Percentiles rank a stretch among this genome's conserved stretches.
Evolutionary conservation across 2,329 filamentous ascomycete species (phyloP).

Genomic region (Fusarium compactum): DNA sequence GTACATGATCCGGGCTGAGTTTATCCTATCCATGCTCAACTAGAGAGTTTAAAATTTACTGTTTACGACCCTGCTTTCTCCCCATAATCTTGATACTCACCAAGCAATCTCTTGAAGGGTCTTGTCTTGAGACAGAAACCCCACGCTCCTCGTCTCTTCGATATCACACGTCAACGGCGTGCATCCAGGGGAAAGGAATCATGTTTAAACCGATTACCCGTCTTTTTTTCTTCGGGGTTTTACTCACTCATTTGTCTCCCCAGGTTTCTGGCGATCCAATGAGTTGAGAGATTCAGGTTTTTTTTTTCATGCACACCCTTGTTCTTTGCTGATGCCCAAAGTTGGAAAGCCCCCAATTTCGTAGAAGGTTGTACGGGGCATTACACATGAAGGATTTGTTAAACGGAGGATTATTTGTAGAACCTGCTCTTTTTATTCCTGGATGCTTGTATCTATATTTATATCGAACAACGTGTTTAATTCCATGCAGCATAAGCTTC

Average conservation of each 20-base stretch:
- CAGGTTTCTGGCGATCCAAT: constrained; percentile 25
- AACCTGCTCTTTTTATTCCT: background rate
- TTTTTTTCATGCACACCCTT: constrained; percentile 13
- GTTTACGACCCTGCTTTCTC: background rate
- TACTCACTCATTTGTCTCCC: constrained; percentile 2
- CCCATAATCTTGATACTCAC: constrained; percentile 11
- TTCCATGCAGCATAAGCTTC: background rate
- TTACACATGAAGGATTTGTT: background rate
- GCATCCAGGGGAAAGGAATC: constrained; percentile 7
- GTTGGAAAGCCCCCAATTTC: constrained; percentile 13
- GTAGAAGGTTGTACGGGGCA: background rate
- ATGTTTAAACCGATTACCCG: constrained; percentile 3
- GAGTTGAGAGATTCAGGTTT: constrained; percentile 3
- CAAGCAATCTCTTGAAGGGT: background rate
- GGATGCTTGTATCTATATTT: background rate
- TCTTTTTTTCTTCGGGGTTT: constrained; percentile 15
- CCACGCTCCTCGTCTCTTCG: constrained; percentile 27
- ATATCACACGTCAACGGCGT: constrained; percentile 43
- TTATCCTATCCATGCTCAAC: background rate
- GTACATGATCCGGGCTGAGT: constrained; percentile 16
- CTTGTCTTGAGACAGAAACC: constrained; percentile 24
- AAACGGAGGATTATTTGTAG: background rate
- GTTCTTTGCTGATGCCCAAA: constrained; percentile 23
- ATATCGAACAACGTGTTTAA: background rate
- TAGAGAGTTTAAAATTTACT: constrained; percentile 2